Percentiles rank a stretch among this genome's conserved stretches.
Evolutionary conservation across 225 moss, liverwort and hornwort species (phyloP).

Genomic region (Anthoceros angustus): DNA sequence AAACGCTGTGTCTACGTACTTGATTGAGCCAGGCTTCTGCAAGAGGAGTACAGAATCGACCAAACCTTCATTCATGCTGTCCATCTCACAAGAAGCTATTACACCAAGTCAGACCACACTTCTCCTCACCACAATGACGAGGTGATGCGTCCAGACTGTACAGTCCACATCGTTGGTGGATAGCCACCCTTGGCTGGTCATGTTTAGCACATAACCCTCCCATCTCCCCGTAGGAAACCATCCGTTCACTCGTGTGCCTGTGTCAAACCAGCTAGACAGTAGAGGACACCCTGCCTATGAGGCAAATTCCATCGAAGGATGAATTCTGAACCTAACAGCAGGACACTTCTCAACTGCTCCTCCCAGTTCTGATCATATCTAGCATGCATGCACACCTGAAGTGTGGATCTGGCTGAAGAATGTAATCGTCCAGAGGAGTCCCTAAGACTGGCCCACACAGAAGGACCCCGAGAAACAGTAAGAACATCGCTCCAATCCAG

Average conservation of each 20-base stretch:
- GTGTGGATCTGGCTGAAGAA: slow-evolving; percentile 37
- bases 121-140: slow-evolving; percentile 60
- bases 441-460: neutral
- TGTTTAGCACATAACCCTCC: slow-evolving; percentile 56
- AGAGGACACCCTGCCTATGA: neutral
- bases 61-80: slow-evolving; percentile 1
- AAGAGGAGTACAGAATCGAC: neutral
- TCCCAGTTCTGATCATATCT: neutral
- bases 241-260: slow-evolving; percentile 55
- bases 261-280: slow-evolving; percentile 60
- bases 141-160: slow-evolving; percentile 64
- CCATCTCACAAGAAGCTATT: neutral
- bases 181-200: slow-evolving; percentile 92
- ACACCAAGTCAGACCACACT: neutral
- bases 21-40: slow-evolving; percentile 52
- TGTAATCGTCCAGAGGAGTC: slow-evolving; percentile 73
- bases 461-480: neutral
- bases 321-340: neutral
- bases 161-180: slow-evolving; percentile 50
- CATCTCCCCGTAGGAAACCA: slow-evolving; percentile 45
- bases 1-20: slow-evolving; percentile 45
- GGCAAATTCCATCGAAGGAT: neutral
- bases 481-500: neutral
- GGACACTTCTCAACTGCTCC: neutral
- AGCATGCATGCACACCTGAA: slow-evolving; percentile 28